Evolutionary conservation across 1,139 yeast species (phyloP), one percentile per base, ranked within the genome.

Genomic region (Candida tunisiensis): DNA sequence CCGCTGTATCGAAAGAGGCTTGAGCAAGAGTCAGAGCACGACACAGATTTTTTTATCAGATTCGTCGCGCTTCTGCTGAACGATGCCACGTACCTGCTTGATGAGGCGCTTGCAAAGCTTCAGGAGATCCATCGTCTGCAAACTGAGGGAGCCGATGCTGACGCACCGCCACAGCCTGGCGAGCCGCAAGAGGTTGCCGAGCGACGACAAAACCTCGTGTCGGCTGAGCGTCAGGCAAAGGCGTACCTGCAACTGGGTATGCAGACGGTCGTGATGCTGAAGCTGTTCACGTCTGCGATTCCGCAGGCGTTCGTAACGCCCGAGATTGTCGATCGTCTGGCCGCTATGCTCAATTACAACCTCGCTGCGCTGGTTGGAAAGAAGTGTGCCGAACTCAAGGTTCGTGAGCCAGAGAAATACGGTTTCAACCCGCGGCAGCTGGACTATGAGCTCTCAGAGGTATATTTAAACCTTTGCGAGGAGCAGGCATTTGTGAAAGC

Each of bases 271-370:
- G 67, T 65, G 28, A 57, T 91, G 38, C 74, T 88, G 44, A 72
- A 71, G 38, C 54, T 83, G 28, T 88, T 85, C 48, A 83, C 96
- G 0, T 64, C 69, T 32, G 88, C 85, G 38, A 82, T 82, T 6
- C 94, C 98, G 3, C 60, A 60, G 31, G 91, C 93, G 1, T 91
- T 88, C 53, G 73, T 74, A 4, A 74, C 82, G 27, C 72, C 82
- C 1, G 98, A 91, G 54, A 73, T 88, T 42, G 94, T 88, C 24
- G 94, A 82, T 42, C 65, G 98, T 49, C 59, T 88, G 35, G 93
- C 98, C 0, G 83, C 93, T 26, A 88, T 88, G 99, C 59, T 88
- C 47, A 79, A 88, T 54, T 88, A 85, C 53, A 88, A 88, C 48
- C 58, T 88, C 35, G 79, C 73, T 24, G 82, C 88, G 7, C 60